Evolutionary conservation across 805 yeast genomes (phyloP), one percentile per base, ranked within the genome.

Genomic region (Lipomyces orientalis): DNA sequence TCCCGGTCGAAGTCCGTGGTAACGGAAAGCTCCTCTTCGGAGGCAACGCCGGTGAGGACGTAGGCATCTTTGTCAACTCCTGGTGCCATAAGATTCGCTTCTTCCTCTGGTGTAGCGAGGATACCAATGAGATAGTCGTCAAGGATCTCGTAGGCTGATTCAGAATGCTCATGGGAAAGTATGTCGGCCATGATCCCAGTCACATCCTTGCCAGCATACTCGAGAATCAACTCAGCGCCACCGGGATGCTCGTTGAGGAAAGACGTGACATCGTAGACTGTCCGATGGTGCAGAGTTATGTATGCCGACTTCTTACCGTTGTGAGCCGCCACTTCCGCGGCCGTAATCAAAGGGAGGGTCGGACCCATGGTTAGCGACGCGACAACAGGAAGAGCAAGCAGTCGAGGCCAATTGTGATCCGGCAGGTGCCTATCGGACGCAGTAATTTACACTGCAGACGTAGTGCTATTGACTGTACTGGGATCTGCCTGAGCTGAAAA

Each of bases 71-170:
- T 72, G 56, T 73, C 68, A 65, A 79, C 76, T 62, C 83, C 85
- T 57, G 84, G 76, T 51, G 86, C 80, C 67, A 92, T 77, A 64
- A 91, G 82, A 75, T 89, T 90, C 65, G 82, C 81, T 75, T 88
- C 96, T 79, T 93, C 97, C 68, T 86, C 89, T 12, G 69, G 84
- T 1, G 93, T 90, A 25, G 98, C 97, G 72, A 94, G 79, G 75
- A 88, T 89, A 0, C 97, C 97, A 55, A 94, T 86, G 68, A 91
- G 78, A 79, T 87, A 89, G 57, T 93, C 97, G 69, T 89, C 90
- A 70, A 94, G 81, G 85, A 93, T 89, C 62, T 91, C 95, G 77
- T 90, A 90, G 0, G 98, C 97, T 58, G 89, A 81, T 69, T 90
- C 94, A 4, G 95, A 88, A 78, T 94, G 97, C 61, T 85, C 87